Conservation (phyloP, 345 rosid species). For the Rubroshorea leprosula region DNA sequence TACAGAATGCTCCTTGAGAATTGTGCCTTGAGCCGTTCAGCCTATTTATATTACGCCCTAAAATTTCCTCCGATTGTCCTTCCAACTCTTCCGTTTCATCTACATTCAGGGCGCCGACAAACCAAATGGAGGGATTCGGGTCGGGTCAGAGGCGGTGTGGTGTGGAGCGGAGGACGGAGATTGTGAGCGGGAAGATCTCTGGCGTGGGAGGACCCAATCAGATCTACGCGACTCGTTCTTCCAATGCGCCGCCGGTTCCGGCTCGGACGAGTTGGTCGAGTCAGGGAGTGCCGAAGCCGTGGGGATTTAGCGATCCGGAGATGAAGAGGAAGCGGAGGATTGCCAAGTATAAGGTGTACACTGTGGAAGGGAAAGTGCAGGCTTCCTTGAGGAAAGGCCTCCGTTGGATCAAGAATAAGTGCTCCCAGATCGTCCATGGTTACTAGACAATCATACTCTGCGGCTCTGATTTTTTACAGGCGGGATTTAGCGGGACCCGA, state of each 20-base stretch:
- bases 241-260: conserved; percentile 26
- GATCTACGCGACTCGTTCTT: conserved; percentile 28
- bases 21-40: no score
- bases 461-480: conserved; percentile 13
- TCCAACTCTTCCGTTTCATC: background rate
- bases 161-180: conserved; percentile 34
- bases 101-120: background rate
- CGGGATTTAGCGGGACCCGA: conserved; percentile 5
- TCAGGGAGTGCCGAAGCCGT: conserved; percentile 24
- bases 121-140: conserved; percentile 35
- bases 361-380: conserved; percentile 59
- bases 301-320: conserved; percentile 48
- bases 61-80: background rate
- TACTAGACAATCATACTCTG: conserved; percentile 11
- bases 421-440: conserved; percentile 40
- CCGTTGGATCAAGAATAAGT: conserved; percentile 63
- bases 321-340: conserved; percentile 55
- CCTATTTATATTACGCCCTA: no score
- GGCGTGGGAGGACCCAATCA: conserved; percentile 21
- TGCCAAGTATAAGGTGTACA: conserved; percentile 54
- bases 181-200: conserved; percentile 47
- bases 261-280: no score
- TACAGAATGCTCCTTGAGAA: no score
- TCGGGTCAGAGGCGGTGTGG: conserved; percentile 33
- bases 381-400: conserved; percentile 43